A percentile compares a stretch with the other conserved stretches of the same genome.
Evolutionary conservation across 768 basidiomycete genomes (phyloP).

Genomic region (Podaxis sp.): DNA sequence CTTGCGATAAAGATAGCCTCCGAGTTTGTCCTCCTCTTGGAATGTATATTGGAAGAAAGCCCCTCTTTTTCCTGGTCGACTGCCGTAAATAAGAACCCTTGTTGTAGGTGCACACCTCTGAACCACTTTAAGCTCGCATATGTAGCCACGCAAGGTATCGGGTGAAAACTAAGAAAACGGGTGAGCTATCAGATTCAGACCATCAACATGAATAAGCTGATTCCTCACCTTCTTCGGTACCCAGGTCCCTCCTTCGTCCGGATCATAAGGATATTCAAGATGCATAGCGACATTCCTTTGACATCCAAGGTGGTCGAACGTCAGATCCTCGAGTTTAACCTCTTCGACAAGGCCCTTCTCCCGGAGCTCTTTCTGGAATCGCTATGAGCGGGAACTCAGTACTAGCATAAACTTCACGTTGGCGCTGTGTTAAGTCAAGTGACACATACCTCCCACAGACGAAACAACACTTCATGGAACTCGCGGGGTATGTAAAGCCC

Average conservation of each 20-base stretch:
- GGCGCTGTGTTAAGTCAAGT: too few species aligned
- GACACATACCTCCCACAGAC: too few species aligned
- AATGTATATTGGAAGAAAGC: neutral
- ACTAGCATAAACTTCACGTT: too few species aligned
- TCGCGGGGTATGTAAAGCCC: too few species aligned
- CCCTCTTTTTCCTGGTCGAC: neutral
- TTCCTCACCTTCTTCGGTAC: neutral
- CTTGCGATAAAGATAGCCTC: too few species aligned
- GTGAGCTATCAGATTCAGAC: neutral
- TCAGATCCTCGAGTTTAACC: neutral
- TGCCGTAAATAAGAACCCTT: neutral
- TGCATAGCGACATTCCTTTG: neutral
- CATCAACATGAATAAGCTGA: neutral
- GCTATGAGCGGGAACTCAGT: too few species aligned
- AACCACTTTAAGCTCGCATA: neutral
- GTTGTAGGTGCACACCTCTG: neutral
- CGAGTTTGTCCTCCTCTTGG: neutral
- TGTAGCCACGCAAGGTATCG: neutral
- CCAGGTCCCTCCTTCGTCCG: neutral
- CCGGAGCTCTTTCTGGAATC: neutral
- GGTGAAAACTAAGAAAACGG: neutral
- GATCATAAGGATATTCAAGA: too few species aligned
- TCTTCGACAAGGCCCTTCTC: neutral
- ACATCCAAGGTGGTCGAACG: neutral
- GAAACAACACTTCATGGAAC: neutral